Evolutionary conservation across 805 yeast genomes (phyloP).

Genomic region (Barnettozyma sp.): DNA sequence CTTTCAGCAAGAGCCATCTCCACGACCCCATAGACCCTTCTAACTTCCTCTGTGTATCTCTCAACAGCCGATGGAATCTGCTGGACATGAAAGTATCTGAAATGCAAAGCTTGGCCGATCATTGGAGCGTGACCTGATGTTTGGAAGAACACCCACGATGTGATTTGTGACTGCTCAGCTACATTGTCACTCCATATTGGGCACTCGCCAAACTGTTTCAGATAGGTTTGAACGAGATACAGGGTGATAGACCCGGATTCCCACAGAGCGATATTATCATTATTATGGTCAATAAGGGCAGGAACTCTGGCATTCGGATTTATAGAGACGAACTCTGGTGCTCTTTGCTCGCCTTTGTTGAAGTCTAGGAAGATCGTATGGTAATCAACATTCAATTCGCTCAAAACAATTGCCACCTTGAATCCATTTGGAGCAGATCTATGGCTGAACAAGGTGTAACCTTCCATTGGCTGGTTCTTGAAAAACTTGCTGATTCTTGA

Average conservation of each 20-base stretch:
- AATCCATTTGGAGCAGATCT: constrained; percentile 95
- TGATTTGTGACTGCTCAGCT: constrained; percentile 75
- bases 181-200: constrained; percentile 74
- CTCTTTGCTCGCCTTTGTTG: constrained; percentile 82
- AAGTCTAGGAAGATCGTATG: constrained; percentile 82
- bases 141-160: constrained; percentile 89
- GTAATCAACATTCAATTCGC: constrained; percentile 75
- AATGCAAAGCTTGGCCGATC: constrained; percentile 96
- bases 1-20: constrained; percentile 94
- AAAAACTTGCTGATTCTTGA: constrained; percentile 66
- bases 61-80: constrained; percentile 86
- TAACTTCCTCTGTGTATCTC: constrained; percentile 84
- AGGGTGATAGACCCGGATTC: constrained; percentile 90
- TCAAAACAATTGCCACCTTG: constrained; percentile 85
- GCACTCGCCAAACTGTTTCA: constrained; percentile 61
- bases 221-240: constrained; percentile 66
- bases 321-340: constrained; percentile 88
- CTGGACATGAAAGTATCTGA: constrained; percentile 82
- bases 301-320: constrained; percentile 97
- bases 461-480: constrained; percentile 69
- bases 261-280: constrained; percentile 80
- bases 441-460: constrained; percentile 76
- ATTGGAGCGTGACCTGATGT: constrained; percentile 98
- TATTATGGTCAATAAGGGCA: constrained; percentile 82
- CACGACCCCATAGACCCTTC: constrained; percentile 87